phyloP scores from a whole-genome alignment of 2,329 filamentous ascomycete species.

The Coniella vitis region DNA sequence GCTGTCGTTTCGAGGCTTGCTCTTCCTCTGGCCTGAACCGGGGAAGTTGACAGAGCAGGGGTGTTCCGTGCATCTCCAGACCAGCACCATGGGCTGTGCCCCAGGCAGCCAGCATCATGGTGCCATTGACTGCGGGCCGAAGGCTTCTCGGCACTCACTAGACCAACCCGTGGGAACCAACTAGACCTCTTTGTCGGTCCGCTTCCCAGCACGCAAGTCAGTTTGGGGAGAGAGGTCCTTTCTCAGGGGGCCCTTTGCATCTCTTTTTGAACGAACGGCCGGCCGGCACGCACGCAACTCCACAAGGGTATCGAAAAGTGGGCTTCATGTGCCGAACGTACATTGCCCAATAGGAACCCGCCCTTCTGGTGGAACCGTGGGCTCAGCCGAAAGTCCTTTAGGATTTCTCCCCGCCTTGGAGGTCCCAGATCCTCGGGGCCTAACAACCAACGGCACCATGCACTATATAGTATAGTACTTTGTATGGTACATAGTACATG shows the following conservation, averaged over 20 bases:
- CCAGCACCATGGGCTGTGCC: neutral
- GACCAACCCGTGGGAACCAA: neutral
- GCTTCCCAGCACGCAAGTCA: neutral
- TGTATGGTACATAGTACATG: no score
- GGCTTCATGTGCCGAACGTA: neutral
- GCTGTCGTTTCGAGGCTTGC: no score
- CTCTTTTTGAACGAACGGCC: neutral
- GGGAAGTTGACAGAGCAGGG: no score
- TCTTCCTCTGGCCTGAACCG: no score
- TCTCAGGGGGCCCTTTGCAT: neutral
- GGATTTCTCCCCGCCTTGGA: no score
- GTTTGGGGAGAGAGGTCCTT: neutral
- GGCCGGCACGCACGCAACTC: neutral
- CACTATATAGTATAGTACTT: no score
- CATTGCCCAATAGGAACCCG: neutral
- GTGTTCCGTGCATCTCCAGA: neutral
- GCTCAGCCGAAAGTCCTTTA: no score
- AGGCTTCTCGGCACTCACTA: constrained; percentile 8
- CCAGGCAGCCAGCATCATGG: neutral
- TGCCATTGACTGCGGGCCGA: constrained; percentile 14
- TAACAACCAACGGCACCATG: no score
- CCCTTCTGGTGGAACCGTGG: neutral
- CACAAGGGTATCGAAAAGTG: neutral
- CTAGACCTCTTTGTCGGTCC: neutral
- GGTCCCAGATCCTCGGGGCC: no score